Percentiles rank a stretch among this genome's conserved stretches.
Evolutionary conservation across 129 eudicot genomes (phyloP).

Genomic region (Kitagawia praeruptora): DNA sequence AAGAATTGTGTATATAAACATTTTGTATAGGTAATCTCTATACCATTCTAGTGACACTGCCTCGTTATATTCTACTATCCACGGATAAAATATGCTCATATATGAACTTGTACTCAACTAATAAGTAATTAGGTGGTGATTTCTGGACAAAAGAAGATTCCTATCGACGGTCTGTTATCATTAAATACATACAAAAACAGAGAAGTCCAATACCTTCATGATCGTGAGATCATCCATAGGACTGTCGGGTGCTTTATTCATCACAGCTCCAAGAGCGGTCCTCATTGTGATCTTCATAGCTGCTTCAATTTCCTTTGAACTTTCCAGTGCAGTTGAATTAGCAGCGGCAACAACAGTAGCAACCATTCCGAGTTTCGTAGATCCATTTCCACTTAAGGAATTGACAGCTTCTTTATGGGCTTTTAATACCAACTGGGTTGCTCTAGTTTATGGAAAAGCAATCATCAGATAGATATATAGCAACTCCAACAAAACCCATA

Average conservation of each 20-base stretch:
- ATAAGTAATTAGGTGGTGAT: neutral
- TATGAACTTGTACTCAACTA: neutral
- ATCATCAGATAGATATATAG: neutral
- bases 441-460: slow-evolving; percentile 36
- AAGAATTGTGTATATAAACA: neutral
- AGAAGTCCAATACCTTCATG: slow-evolving; percentile 57
- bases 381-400: slow-evolving; percentile 86
- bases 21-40: neutral
- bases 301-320: slow-evolving; percentile 89
- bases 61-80: neutral
- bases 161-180: neutral
- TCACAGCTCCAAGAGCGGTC: slow-evolving; percentile 73
- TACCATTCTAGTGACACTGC: neutral
- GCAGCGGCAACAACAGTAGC: slow-evolving; percentile 97
- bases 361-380: slow-evolving; percentile 72
- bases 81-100: neutral
- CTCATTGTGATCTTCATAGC: slow-evolving; percentile 86
- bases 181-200: neutral
- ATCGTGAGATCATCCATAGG: slow-evolving; percentile 86
- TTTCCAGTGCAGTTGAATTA: slow-evolving; percentile 82
- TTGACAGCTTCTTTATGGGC: slow-evolving; percentile 98
- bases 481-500: neutral
- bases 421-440: slow-evolving; percentile 83
- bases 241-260: slow-evolving; percentile 52
- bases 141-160: neutral